A percentile compares a stretch with the other conserved stretches of the same genome.
These are phyloP conservation scores for Colletotrichum sp. DNA, from an alignment of 2,329 filamentous ascomycete genomes.

Conservation along the genomic window DNA sequence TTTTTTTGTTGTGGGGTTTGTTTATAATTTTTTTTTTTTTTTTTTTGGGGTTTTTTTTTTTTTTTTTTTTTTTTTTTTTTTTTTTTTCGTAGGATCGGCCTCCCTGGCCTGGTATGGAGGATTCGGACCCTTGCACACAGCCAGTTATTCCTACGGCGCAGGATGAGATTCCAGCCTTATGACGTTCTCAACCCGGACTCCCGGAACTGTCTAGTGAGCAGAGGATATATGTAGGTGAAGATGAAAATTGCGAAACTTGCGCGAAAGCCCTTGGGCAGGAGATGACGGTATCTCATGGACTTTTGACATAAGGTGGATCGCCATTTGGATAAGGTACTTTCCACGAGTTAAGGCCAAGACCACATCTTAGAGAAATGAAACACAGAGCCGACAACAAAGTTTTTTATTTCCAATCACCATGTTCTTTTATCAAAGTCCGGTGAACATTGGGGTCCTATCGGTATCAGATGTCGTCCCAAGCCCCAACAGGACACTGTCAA, in stretches of 20 bases:
- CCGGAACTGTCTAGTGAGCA: background rate
- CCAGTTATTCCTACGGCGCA: background rate
- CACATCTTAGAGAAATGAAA: accelerated
- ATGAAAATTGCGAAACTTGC: background rate
- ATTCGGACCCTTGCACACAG: background rate
- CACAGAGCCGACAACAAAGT: background rate
- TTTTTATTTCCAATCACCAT: accelerated
- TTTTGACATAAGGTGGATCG: background rate
- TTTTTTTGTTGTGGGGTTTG: too few species aligned
- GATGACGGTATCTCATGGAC: background rate
- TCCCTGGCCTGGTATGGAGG: background rate
- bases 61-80: too few species aligned
- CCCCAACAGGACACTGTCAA: background rate
- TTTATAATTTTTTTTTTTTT: too few species aligned
- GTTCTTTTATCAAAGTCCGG: background rate
- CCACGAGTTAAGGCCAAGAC: background rate
- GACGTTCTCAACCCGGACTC: background rate
- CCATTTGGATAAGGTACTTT: background rate
- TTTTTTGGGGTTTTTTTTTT: too few species aligned
- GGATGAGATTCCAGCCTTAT: background rate
- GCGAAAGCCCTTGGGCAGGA: background rate
- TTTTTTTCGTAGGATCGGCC: background rate
- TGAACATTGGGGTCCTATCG: background rate
- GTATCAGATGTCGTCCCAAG: background rate
- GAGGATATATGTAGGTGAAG: background rate